Conservation (phyloP, 768 basidiomycete genomes). For the Boletus pseudo-olivaceus region DNA sequence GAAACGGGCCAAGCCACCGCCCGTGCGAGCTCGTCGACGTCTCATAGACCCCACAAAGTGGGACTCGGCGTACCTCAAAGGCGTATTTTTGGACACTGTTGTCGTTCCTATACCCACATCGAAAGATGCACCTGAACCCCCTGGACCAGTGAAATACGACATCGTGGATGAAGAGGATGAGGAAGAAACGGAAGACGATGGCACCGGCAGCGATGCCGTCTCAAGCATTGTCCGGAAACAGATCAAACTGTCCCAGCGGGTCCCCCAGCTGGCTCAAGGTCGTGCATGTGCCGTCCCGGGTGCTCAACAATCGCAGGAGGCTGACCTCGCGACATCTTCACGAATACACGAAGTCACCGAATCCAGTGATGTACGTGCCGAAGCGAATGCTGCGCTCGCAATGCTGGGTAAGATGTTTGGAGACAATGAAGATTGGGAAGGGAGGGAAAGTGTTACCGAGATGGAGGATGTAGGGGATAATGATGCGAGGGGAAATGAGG, state of each 20-base stretch:
- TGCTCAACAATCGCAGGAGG: not conserved
- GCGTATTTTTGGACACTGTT: conserved; percentile 55
- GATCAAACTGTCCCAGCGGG: not conserved
- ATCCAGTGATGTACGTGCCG: conserved; percentile 7
- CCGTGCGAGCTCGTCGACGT: conserved; percentile 53
- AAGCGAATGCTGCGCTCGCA: conserved; percentile 15
- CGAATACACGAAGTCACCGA: not conserved
- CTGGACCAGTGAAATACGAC: not conserved
- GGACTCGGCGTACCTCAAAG: conserved; percentile 68
- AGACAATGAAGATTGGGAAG: conserved; percentile 54
- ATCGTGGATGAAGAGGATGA: not conserved
- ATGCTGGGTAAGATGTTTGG: conserved; percentile 56
- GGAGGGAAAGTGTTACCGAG: conserved; percentile 55
- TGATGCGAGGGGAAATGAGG: not conserved
- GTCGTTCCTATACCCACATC: not conserved
- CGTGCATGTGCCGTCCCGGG: not conserved
- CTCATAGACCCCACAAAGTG: conserved; percentile 73
- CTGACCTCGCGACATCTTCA: not conserved
- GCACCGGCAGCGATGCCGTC: not conserved
- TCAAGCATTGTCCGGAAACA: not conserved
- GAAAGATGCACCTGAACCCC: not conserved
- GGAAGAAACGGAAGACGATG: not conserved
- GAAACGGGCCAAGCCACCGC: conserved; percentile 47
- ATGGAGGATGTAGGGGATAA: conserved; percentile 37
- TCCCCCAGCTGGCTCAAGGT: not conserved